Conservation (phyloP, 345 rosid genomes). For the Gossypium bickii region DNA sequence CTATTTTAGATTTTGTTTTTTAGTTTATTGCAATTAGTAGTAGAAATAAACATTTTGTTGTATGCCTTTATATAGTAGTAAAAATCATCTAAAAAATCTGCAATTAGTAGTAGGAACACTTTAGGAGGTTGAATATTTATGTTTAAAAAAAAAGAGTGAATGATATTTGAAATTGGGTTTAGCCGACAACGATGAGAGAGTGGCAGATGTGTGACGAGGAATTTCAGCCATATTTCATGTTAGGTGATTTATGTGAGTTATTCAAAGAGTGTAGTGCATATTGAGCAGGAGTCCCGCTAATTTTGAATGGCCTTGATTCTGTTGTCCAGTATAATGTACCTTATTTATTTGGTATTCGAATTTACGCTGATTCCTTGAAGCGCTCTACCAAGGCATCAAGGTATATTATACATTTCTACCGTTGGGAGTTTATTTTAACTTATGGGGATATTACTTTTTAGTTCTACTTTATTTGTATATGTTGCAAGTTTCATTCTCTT, state of each 20-base stretch:
- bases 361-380: slow-evolving; percentile 39
- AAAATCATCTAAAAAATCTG: not conserved
- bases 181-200: slow-evolving; percentile 37
- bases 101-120: not conserved
- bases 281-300: slow-evolving; percentile 71
- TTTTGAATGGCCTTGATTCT: slow-evolving; percentile 43
- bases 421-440: not conserved
- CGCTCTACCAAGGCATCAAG: slow-evolving; percentile 38
- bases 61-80: not conserved
- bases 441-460: not conserved
- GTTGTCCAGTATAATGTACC: slow-evolving; percentile 78
- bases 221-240: slow-evolving; percentile 44
- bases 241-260: slow-evolving; percentile 79
- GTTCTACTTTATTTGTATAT: not conserved
- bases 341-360: slow-evolving; percentile 64
- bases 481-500: too few species aligned
- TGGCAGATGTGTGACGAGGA: slow-evolving; percentile 35
- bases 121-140: not conserved
- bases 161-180: not conserved
- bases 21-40: not conserved
- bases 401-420: slow-evolving; percentile 21
- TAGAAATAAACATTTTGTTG: not conserved
- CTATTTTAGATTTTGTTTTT: not conserved
- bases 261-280: slow-evolving; percentile 81
- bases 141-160: not conserved